Evolutionary conservation across 352 stramenopile genomes (phyloP), one percentile per base, ranked within the genome.

Genomic region (Detonula confervacea): DNA sequence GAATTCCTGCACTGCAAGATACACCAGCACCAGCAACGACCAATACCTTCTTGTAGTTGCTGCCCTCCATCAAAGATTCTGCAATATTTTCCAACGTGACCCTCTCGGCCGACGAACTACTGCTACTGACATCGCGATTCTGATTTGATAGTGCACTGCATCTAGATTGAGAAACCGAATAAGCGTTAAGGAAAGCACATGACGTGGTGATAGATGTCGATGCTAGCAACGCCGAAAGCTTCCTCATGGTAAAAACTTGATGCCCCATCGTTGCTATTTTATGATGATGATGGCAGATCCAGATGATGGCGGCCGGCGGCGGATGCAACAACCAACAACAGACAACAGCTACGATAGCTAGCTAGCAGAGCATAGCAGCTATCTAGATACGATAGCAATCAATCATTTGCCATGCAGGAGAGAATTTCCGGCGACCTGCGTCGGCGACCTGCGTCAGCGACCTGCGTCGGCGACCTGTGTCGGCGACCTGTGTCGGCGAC

Each of bases 1-100:
- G 96, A 65, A 99, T 99, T 16, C 96, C 96, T 46, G 95, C 98
- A 47, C 95, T 97, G 42, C 71, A 79, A 20, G 93, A 97, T 59
- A 98, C 97, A 29, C 97, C 97, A 8, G 97, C 97, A 47, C 97
- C 97, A 11, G 63, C 56, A 5, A 88, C 70, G 30, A 88, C 54
- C 5, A 88, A 37, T 14, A 88, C 62, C 37, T 67, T 80, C 47
- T 77, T 63, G 55, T 70, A 67, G 1, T 33, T 18, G 12, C 61
- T 62, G 2, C 52, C 30, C 22, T 59, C n/a, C n/a, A n/a, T 64
- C n/a, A 81, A 62, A 14, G 47, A 67, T 37, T 67, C 35, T 25
- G 46, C 73, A 25, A 81, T 73, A n/a, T 64, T 52, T 67, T 81
- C 65, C 39, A 81, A 64, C 24, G 49, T 56, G 25, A 55, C 29